Percentiles rank a stretch among this genome's conserved stretches.
phyloP scores from a whole-genome alignment of 768 basidiomycete species.

The Suillus luteus region DNA sequence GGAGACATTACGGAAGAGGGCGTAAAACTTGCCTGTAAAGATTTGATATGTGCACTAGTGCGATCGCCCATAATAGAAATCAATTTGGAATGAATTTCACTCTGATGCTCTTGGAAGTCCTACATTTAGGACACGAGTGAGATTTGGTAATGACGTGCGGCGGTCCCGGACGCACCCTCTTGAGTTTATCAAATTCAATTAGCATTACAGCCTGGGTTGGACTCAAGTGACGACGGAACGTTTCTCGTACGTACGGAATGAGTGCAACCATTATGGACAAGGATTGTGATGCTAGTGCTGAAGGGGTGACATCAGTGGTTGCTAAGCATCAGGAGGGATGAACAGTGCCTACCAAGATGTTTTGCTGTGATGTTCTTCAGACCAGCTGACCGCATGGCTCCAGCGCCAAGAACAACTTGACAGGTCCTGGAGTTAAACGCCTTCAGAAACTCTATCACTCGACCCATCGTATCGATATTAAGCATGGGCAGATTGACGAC shows the following conservation, averaged over 20 bases:
- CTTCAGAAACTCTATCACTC: conserved; percentile 94
- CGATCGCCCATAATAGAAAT: conserved; percentile 99
- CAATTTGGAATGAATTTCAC: conserved; percentile 97
- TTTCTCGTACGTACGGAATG: conserved; percentile 94
- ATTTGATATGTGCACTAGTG: conserved; percentile 79
- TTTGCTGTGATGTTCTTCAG: conserved; percentile 98
- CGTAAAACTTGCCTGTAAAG: conserved; percentile 62
- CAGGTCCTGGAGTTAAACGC: conserved; percentile 98
- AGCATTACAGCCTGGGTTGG: conserved; percentile 96
- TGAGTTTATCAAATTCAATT: conserved; percentile 97
- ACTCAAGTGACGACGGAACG: conserved; percentile 89
- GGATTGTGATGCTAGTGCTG: conserved; percentile 94
- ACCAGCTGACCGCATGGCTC: conserved; percentile 98
- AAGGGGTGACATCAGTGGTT: conserved; percentile 20
- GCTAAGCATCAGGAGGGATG: conserved; percentile 14
- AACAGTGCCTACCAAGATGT: conserved; percentile 72
- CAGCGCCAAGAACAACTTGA: conserved; percentile 96
- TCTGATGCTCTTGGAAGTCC: conserved; percentile 99
- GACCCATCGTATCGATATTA: conserved; percentile 93
- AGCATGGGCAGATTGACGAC: conserved; percentile 87
- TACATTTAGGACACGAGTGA: conserved; percentile 30
- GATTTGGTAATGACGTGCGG: conserved; percentile 7
- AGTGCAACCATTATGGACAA: conserved; percentile 92
- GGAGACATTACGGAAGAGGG: conserved; percentile 9
- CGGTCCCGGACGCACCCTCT: conserved; percentile 64